Conservation (phyloP, 2,329 filamentous ascomycete genomes). For the Pleoardoris graminearum region DNA sequence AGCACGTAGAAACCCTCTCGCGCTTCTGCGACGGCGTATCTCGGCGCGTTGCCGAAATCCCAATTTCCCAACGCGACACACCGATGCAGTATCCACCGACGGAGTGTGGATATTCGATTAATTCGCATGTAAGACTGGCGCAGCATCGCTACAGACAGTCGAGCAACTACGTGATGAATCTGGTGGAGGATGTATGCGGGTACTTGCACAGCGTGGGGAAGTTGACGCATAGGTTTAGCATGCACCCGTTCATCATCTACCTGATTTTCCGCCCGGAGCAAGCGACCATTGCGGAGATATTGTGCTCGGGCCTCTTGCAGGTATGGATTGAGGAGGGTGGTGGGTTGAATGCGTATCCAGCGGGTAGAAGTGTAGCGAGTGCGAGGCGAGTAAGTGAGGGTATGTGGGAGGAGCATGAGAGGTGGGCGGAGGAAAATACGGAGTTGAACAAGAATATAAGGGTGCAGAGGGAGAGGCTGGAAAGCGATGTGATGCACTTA, state of each 20-base stretch:
- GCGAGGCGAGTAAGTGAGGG: conserved; percentile 12
- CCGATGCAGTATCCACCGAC: conserved; percentile 25
- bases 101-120: conserved; percentile 32
- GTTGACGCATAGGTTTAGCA: conserved; percentile 23
- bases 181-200: conserved; percentile 32
- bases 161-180: conserved; percentile 38
- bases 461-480: conserved; percentile 16
- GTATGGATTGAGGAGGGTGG: conserved; percentile 33
- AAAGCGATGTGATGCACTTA: conserved; percentile 2
- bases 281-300: conserved; percentile 34
- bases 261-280: conserved; percentile 30
- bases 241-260: conserved; percentile 35
- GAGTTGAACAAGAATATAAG: conserved; percentile 17
- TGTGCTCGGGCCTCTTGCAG: conserved; percentile 32
- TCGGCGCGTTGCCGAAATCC: conserved; percentile 17
- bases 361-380: conserved; percentile 30
- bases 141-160: conserved; percentile 29
- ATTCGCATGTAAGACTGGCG: conserved; percentile 22
- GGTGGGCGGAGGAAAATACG: conserved; percentile 13
- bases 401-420: conserved; percentile 24
- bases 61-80: conserved; percentile 10
- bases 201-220: conserved; percentile 11
- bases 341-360: conserved; percentile 35
- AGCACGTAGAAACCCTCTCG: conserved; percentile 18
- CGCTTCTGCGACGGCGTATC: conserved; percentile 24